These are phyloP conservation scores for Solanum pimpinellifolium DNA, from an alignment of 257 asterid species.

Conservation along the genomic window DNA sequence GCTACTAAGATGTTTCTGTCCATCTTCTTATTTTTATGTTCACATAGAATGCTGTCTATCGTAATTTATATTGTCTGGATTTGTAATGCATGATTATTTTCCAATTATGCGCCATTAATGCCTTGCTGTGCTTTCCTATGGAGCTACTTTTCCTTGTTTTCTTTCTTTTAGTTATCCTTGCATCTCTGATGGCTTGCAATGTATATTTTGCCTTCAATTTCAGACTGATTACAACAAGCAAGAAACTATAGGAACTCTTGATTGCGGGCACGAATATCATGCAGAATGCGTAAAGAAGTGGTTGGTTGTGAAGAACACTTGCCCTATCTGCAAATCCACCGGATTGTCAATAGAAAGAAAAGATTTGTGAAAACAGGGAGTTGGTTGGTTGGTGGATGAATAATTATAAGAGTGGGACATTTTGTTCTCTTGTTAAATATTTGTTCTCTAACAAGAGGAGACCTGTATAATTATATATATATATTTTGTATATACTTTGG, in stretches of 20 bases:
- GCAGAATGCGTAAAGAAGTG: slow-evolving; percentile 9
- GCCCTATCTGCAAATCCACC: slow-evolving; percentile 15
- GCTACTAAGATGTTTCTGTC: background rate
- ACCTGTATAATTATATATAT: slow-evolving; percentile 29
- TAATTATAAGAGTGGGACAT: slow-evolving; percentile 17
- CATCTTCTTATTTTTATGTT: background rate
- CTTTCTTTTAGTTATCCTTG: background rate
- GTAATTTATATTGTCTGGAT: background rate
- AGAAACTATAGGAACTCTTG: slow-evolving; percentile 4
- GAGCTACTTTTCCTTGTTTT: background rate
- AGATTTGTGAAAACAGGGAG: slow-evolving; percentile 14
- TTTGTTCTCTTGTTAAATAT: slow-evolving; percentile 6
- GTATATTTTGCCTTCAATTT: background rate
- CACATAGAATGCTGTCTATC: background rate
- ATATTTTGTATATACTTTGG: slow-evolving; percentile 35
- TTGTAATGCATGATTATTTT: background rate
- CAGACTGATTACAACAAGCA: slow-evolving; percentile 1
- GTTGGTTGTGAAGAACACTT: slow-evolving; percentile 12
- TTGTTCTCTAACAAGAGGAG: background rate
- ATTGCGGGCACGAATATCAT: slow-evolving; percentile 19
- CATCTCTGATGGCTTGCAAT: background rate
- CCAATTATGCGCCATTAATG: background rate
- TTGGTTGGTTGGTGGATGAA: slow-evolving; percentile 9
- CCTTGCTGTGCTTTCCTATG: background rate
- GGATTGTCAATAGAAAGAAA: slow-evolving; percentile 13